Percentiles rank a stretch among this genome's conserved stretches.
Conservation (phyloP, 805 yeast genomes). For the Kurtzmaniella fragi region DNA sequence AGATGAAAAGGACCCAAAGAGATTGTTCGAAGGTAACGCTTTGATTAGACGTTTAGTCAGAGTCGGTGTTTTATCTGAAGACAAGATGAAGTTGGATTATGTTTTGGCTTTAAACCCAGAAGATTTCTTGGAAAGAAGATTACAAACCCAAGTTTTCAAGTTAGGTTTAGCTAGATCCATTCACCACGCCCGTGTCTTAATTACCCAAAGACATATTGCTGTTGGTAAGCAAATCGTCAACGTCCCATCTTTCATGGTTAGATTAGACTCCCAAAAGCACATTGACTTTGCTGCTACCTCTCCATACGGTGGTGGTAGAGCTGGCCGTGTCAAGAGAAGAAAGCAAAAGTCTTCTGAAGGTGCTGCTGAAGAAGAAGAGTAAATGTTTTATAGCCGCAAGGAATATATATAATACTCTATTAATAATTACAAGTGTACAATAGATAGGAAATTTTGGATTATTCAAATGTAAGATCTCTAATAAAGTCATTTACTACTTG, state of each 20-base stretch:
- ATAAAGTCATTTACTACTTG: neutral
- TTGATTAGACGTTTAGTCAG: conserved; percentile 99
- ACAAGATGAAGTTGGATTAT: conserved; percentile 99
- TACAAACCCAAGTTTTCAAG: conserved; percentile 99
- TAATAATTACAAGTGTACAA: conserved; percentile 4
- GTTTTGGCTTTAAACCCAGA: conserved; percentile 96
- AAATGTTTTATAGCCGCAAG: conserved; percentile 22
- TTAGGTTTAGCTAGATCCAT: conserved; percentile 98
- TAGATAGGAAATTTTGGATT: neutral
- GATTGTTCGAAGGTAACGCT: conserved; percentile 99
- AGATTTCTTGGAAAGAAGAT: conserved; percentile 99
- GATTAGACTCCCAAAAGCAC: conserved; percentile 99
- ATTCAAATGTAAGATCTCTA: neutral
- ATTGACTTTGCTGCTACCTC: conserved; percentile 98
- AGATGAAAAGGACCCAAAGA: conserved; percentile 99
- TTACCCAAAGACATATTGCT: conserved; percentile 98
- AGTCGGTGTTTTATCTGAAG: conserved; percentile 98
- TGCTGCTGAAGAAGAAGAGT: conserved; percentile 69
- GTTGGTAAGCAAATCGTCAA: conserved; percentile 99
- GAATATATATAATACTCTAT: conserved; percentile 4
- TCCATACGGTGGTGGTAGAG: conserved; percentile 99
- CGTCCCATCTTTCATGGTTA: conserved; percentile 99
- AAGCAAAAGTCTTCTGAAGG: conserved; percentile 60
- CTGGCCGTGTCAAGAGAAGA: conserved; percentile 99
- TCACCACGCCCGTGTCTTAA: conserved; percentile 99